Percentiles rank a stretch among this genome's conserved stretches.
Conservation (phyloP, 345 rosid genomes). For the Draba incana region DNA sequence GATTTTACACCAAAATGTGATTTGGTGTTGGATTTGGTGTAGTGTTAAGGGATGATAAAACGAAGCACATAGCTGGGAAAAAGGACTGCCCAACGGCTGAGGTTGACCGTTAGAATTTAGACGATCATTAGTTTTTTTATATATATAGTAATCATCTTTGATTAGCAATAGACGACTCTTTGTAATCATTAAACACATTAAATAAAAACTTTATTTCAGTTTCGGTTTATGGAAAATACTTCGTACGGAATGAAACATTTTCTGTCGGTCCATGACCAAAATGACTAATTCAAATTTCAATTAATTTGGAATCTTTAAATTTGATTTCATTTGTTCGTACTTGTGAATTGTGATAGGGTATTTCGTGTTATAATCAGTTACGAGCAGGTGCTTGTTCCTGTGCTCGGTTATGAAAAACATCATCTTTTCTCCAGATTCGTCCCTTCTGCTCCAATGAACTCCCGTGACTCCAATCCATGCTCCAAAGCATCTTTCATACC, state of each 20-base stretch:
- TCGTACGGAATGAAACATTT: conserved; percentile 19
- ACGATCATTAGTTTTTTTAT: neutral
- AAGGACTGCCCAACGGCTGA: conserved; percentile 34
- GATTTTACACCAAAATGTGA: too few relatives aligned
- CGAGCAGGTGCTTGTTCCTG: too few relatives aligned
- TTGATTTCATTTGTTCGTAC: neutral
- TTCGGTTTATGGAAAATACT: conserved; percentile 16
- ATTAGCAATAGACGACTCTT: conserved; percentile 1
- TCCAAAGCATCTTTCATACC: too few relatives aligned
- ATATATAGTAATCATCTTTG: neutral
- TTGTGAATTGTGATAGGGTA: conserved; percentile 13
- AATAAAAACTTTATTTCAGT: neutral
- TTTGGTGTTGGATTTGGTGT: too few relatives aligned
- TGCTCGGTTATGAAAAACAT: too few relatives aligned
- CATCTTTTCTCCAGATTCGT: too few relatives aligned
- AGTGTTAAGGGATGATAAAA: neutral
- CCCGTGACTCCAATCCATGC: too few relatives aligned
- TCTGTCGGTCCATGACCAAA: conserved; percentile 33
- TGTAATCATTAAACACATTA: neutral
- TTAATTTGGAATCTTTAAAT: conserved; percentile 11
- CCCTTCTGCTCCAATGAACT: too few relatives aligned
- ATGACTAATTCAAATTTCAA: neutral
- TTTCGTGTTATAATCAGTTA: conserved; percentile 21
- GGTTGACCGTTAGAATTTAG: conserved; percentile 31
- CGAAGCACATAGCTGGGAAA: conserved; percentile 21